Evolutionary conservation across 2,329 filamentous ascomycete genomes (phyloP).

Genomic region (Fusarium brachygibbosum): DNA sequence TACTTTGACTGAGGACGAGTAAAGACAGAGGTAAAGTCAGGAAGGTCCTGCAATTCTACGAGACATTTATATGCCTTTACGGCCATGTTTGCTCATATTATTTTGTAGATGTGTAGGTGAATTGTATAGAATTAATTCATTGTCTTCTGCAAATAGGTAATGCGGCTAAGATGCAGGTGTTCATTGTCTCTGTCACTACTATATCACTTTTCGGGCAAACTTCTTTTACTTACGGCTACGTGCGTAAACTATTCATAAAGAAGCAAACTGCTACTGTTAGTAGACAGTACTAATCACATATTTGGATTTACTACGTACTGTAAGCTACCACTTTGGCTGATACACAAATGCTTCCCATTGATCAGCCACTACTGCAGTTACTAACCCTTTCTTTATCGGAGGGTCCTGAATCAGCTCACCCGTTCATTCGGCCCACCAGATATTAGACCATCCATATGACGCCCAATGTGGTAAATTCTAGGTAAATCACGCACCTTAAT

Average conservation of each 20-base stretch:
- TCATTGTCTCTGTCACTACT: not conserved
- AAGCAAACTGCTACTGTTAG: not conserved
- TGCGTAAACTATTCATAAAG: conserved; percentile 21
- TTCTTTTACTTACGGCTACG: not conserved
- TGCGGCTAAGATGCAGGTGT: not conserved
- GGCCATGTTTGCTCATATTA: conserved; percentile 2
- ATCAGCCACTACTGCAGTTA: conserved; percentile 26
- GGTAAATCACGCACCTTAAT: conserved; percentile 40
- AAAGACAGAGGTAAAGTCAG: not conserved
- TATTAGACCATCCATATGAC: conserved; percentile 15
- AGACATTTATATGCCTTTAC: conserved; percentile 22
- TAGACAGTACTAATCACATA: not conserved
- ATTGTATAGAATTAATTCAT: not conserved
- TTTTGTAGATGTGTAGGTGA: not conserved
- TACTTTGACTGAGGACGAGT: conserved; percentile 3
- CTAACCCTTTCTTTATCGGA: conserved; percentile 33
- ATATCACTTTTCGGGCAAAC: not conserved
- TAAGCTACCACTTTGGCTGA: not conserved
- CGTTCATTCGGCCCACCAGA: conserved; percentile 26
- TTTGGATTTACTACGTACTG: not conserved
- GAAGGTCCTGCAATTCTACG: not conserved
- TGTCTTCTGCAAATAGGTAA: not conserved
- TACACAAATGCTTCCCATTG: conserved; percentile 8
- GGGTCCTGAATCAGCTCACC: conserved; percentile 34
- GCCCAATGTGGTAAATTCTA: conserved; percentile 27